Evolutionary conservation across 441 rosid species (phyloP), one percentile per base, ranked within the genome.

Genomic region (Euphorbia neoarborescens): DNA sequence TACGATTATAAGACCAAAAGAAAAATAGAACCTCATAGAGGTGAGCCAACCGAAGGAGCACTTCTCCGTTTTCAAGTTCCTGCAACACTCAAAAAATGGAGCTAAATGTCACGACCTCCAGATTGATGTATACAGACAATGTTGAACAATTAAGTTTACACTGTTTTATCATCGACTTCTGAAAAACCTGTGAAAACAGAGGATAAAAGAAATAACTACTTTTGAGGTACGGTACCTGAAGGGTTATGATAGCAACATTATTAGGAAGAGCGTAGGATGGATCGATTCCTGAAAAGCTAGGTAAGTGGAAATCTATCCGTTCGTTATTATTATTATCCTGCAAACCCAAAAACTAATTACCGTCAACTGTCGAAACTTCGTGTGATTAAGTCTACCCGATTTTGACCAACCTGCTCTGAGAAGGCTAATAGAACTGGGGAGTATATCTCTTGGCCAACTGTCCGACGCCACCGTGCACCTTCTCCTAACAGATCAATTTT

Each of bases 391-490:
- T 73, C 71, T 71, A 64, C 46, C 51, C 69, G 38, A 73, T 14
- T 66, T 60, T 11, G 51, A 35, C 79, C 70, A 67, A 90, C 98
- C 68, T 83, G 82, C 79, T 85, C 82, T 15, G 88, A 35, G 62
- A 83, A 85, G 60, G 88, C 86, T 35, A 85, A 67, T 38, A 85
- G 77, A 66, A 81, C 77, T 25, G 86, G 88, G 22, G 88, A 85
- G 70, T 78, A 85, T 66, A 85, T 81, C 76, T 85, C 86, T 70
- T 83, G 86, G 51, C 86, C 86, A 72, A 65, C 75, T 76, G 83
- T 67, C 22, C 82, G 82, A 50, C 88, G 84, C 86, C 88, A 85
- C 65, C 69, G 78, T 42, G 88, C 82, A 72, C 88, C 88, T 66
- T 83, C 85, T 58, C 88, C 86, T 10, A 79, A 46, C 1, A 27